Base-by-base conservation (phyloP, 768 basidiomycete species). In the Phanerochaete sordida region DNA sequence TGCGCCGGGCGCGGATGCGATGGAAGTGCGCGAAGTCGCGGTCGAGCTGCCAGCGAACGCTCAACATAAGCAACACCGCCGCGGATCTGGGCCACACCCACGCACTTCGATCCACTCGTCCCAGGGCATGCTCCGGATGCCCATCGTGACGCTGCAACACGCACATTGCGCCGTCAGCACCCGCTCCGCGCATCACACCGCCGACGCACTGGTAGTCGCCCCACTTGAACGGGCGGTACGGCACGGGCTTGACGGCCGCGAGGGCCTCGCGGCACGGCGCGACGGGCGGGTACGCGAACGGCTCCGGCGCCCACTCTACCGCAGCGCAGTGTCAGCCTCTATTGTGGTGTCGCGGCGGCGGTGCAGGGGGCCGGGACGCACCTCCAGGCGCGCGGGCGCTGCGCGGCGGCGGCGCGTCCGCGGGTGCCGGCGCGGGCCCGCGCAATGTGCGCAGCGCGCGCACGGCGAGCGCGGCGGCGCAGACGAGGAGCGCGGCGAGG, bases 21-120 rank as follows among this genome's bases (percentile, higher is more conserved):
- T 88, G 81, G 66, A 84, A 86, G 21, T 68, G 65, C 13, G 74
- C 68, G 66, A 83, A 87, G 57, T 82, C 74, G 57, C 79, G 77
- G 69, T 89, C 89, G 31, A 89, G 76, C 84, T 85, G 55, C 19
- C 37, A 60, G 28, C 26, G 46, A 30, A 15, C 8, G 16, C 15
- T 3, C 9, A 12, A 13, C 21, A 16, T 43, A 9, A 43, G 19
- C 19, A 43, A 11, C n/a, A 15, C 19, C 31, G 15, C 28, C 50
- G 27, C 52, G 33, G 33, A 35, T 35, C 19, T 12, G 35, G 39
- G 13, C 44, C 21, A 23, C 16, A 39, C 21, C 50, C 24, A 33
- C 70, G n/a, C 61, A 84, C 85, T 74, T 90, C 86, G 48, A 91
- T 83, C 89, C 88, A 90, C 56, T 86, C 82, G 43, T 79, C 77